Conservation (phyloP, 2,329 filamentous ascomycete species). For the Metarhizium sp. region DNA sequence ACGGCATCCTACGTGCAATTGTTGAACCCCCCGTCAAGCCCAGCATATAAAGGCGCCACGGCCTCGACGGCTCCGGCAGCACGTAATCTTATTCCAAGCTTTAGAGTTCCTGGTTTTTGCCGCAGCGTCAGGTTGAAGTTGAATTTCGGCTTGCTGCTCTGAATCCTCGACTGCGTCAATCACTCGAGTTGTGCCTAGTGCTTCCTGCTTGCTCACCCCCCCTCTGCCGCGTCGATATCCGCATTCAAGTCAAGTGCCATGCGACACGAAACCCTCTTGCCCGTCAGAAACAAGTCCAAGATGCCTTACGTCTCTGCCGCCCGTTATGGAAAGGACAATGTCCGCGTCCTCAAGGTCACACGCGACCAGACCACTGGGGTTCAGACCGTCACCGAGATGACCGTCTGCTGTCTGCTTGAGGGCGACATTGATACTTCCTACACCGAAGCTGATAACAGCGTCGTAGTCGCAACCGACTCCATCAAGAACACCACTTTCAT, state of each 20-base stretch:
- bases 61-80: background rate
- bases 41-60: background rate
- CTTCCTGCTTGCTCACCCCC: background rate
- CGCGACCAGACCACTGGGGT: constrained; percentile 64
- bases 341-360: constrained; percentile 93
- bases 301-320: constrained; percentile 54
- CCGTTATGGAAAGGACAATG: constrained; percentile 92
- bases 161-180: background rate
- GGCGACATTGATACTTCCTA: constrained; percentile 87
- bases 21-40: background rate
- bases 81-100: background rate
- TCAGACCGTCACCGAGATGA: constrained; percentile 91
- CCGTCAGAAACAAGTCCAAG: constrained; percentile 8
- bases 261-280: background rate
- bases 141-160: background rate
- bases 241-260: background rate
- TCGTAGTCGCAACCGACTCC: constrained; percentile 91
- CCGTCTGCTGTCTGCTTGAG: constrained; percentile 84
- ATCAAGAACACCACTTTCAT: constrained; percentile 98
- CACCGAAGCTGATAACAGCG: constrained; percentile 87
- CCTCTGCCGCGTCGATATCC: background rate
- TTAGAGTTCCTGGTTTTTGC: background rate
- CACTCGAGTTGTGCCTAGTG: background rate
- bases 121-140: background rate
- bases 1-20: background rate